These are phyloP conservation scores for Trichoderma sp. DNA, from an alignment of 2,329 filamentous ascomycete species.

Conservation along the genomic window DNA sequence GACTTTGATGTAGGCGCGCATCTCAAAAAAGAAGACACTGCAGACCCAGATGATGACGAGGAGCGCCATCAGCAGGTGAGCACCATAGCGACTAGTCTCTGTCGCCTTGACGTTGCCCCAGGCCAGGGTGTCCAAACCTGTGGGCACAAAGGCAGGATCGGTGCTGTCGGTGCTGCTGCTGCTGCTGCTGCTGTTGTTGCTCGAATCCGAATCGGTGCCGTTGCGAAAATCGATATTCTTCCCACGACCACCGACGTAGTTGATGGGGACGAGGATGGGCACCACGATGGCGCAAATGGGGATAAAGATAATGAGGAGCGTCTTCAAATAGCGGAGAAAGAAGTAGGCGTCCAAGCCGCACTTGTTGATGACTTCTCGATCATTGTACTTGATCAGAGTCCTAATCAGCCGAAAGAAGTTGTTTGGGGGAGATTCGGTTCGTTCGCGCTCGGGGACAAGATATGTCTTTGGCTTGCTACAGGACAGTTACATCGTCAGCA, in stretches of 20 bases:
- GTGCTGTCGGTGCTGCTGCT: constrained; percentile 29
- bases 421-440: constrained; percentile 71
- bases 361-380: constrained; percentile 87
- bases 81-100: constrained; percentile 74
- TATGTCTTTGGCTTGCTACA: constrained; percentile 79
- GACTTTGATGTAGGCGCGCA: constrained; percentile 86
- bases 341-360: constrained; percentile 97
- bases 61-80: constrained; percentile 79
- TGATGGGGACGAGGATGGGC: constrained; percentile 84
- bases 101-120: constrained; percentile 80
- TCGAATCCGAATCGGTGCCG: constrained; percentile 29
- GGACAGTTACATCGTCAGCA: background rate
- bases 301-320: constrained; percentile 85
- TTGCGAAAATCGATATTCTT: constrained; percentile 51
- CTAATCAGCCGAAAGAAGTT: constrained; percentile 56
- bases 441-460: constrained; percentile 80
- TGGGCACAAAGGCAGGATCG: constrained; percentile 39
- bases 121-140: constrained; percentile 77
- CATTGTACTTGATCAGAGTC: constrained; percentile 67
- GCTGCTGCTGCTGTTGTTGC: constrained; percentile 29
- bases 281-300: constrained; percentile 77
- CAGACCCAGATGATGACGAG: constrained; percentile 81
- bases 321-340: constrained; percentile 82
- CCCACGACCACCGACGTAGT: constrained; percentile 71
- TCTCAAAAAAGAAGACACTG: constrained; percentile 81